phyloP scores from a whole-genome alignment of 768 basidiomycete species.

The Termitomyces sp. region DNA sequence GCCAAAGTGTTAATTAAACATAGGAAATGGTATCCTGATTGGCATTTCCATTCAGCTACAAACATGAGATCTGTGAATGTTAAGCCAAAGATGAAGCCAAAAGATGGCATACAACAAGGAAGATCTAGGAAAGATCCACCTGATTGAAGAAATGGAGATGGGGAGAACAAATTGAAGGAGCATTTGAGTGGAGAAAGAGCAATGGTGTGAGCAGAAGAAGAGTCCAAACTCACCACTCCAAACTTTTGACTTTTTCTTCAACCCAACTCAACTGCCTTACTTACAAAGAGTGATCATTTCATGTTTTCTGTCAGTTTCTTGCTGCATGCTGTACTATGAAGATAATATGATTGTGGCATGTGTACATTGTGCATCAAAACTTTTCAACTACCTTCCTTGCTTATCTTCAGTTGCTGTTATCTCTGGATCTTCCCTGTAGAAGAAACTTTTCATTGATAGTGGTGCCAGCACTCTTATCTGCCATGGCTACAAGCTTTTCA shows the following conservation, averaged over 20 bases:
- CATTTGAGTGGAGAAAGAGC: conserved; percentile 25
- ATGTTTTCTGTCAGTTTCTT: no score
- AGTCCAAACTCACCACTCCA: conserved; percentile 57
- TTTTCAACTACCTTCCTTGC: conserved; percentile 95
- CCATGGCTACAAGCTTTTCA: conserved; percentile 97
- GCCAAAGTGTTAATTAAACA: conserved; percentile 68
- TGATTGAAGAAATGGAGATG: conserved; percentile 25
- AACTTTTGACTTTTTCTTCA: no score
- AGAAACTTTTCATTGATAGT: conserved; percentile 97
- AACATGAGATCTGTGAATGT: conserved; percentile 28
- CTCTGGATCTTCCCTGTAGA: conserved; percentile 86
- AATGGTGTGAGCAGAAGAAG: conserved; percentile 26
- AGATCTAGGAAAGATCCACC: conserved; percentile 17
- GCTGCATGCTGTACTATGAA: no score
- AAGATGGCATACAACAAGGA: conserved; percentile 19
- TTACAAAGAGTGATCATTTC: no score
- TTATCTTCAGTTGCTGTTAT: conserved; percentile 99
- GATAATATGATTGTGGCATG: no score
- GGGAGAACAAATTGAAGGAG: conserved; percentile 1
- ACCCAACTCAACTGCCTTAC: no score
- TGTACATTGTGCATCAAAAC: no score
- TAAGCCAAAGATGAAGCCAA: conserved; percentile 28
- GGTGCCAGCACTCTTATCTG: conserved; percentile 98
- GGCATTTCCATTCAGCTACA: conserved; percentile 71
- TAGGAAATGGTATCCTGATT: conserved; percentile 71